Base-by-base conservation (phyloP, 768 basidiomycete genomes). In the Tricholoma hemisulphureum region DNA sequence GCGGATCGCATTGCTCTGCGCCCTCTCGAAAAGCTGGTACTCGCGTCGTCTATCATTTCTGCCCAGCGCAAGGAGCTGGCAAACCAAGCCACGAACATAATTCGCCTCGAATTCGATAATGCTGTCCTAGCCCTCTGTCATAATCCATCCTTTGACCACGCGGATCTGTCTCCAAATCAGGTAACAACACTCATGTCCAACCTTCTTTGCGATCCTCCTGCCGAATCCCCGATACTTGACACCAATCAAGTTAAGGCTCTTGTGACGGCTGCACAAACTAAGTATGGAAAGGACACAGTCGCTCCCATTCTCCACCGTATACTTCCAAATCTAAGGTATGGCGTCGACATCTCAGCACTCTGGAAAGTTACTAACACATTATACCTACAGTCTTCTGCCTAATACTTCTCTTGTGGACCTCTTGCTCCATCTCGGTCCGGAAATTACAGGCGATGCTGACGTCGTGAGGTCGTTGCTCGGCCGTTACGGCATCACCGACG, bases 111-210 rank as follows among this genome's bases (percentile, higher is more conserved):
- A 60, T 93, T 93, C 65, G 91, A 93, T 67, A 87, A 85, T 58
- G 91, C 91, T 4, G 79, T 87, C 16, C 70, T 88, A 56, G 83
- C 89, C 18, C 76, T 94, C 49, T 89, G 87, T 69, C 89, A 91
- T 64, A 86, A 84, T 51, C 88, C 90, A 11, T 87, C 87, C 37
- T 91, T 92, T 65, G 93, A 94, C 71, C 84, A 89, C 65, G 87
- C 87, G 43, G 89, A 92, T 71, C 77, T 94, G 58, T 82, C 83
- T 20, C 85, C 87, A 11, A 78, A 80, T 48, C 92, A 93, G 66
- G 78, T 92, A 58, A 81, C 85, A 60, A 90, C 91, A 76, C 76
- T 95, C 62, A 81, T 95, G 76, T 79, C 86, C 49, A 93, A 93
- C 70, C 77, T 95, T 58, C 80, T 95, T 60, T 87, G 82, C 32